Evolutionary conservation across 495 filamentous ascomycete genomes (phyloP).

Genomic region (Hypoxylon lenormandii): DNA sequence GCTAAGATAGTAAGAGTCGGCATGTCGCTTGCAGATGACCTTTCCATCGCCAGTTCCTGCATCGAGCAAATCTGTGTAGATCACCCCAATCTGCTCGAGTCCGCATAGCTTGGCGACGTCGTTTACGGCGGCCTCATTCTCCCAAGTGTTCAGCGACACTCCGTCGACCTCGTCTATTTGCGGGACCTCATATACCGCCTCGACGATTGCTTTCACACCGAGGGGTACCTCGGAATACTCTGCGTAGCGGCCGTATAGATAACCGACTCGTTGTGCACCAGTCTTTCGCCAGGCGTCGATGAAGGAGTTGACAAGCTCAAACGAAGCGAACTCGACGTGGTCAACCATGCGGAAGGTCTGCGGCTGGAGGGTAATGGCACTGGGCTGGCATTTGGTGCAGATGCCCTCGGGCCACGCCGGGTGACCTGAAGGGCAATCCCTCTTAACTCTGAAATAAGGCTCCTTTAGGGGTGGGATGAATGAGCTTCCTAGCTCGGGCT

Average conservation of each 20-base stretch:
- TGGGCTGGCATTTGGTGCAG: conserved; percentile 98
- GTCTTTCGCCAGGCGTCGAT: conserved; percentile 91
- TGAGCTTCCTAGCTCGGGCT: conserved; percentile 86
- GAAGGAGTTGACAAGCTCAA: conserved; percentile 83
- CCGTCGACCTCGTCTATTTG: conserved; percentile 93
- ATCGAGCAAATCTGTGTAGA: conserved; percentile 93
- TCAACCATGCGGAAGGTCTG: conserved; percentile 98
- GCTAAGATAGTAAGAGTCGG: conserved; percentile 93
- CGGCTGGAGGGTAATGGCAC: conserved; percentile 92
- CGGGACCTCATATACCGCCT: conserved; percentile 97
- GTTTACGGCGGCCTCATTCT: conserved; percentile 83
- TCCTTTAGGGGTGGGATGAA: conserved; percentile 96
- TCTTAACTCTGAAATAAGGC: conserved; percentile 89
- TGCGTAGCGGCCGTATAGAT: conserved; percentile 88
- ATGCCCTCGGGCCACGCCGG: conserved; percentile 96
- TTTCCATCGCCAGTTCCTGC: conserved; percentile 80
- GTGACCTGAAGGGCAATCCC: conserved; percentile 91
- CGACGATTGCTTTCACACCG: conserved; percentile 94
- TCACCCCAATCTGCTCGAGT: conserved; percentile 88
- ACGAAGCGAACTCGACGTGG: conserved; percentile 92
- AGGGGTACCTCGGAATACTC: conserved; percentile 94
- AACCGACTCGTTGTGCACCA: conserved; percentile 82
- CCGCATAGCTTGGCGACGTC: conserved; percentile 86
- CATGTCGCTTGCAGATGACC: conserved; percentile 94
- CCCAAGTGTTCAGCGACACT: conserved; percentile 86